Percentiles rank a stretch among this genome's conserved stretches.
Conservation (phyloP, 192 early-diverging fungal genomes). For the Geranomyces michiganensis region DNA sequence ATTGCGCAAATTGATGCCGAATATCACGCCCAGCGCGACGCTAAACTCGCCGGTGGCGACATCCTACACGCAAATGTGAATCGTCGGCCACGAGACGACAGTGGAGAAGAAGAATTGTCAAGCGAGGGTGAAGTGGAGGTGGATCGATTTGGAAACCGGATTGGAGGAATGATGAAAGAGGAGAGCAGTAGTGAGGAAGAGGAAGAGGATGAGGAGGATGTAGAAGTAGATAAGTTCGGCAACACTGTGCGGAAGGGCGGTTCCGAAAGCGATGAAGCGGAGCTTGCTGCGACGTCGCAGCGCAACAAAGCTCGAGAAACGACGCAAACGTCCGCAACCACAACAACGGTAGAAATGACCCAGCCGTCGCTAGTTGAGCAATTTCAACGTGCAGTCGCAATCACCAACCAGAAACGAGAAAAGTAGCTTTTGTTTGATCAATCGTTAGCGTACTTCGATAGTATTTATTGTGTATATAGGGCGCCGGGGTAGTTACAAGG, state of each 20-base stretch:
- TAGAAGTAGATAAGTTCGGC: conserved; percentile 47
- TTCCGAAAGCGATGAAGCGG: background rate
- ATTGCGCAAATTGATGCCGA: conserved; percentile 75
- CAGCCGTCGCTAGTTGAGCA: conserved; percentile 1
- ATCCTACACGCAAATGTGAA: conserved; percentile 29
- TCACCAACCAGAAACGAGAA: background rate
- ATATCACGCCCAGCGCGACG: conserved; percentile 41
- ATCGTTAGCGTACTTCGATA: too few species aligned
- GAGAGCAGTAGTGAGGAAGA: conserved; percentile 51
- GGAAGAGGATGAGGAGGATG: conserved; percentile 58
- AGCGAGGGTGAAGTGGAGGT: conserved; percentile 20
- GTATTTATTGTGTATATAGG: too few species aligned
- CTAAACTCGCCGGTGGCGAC: conserved; percentile 12
- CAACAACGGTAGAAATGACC: background rate
- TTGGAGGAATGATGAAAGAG: conserved; percentile 38
- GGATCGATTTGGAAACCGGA: conserved; percentile 30
- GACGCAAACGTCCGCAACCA: background rate
- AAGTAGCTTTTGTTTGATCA: background rate
- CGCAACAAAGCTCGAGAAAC: background rate
- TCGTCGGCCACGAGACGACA: conserved; percentile 19
- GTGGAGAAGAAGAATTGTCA: conserved; percentile 26
- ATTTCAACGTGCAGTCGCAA: background rate
- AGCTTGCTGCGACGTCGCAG: background rate
- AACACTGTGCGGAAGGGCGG: conserved; percentile 31
- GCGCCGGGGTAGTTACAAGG: too few species aligned